Evolutionary conservation across 2,329 filamentous ascomycete species (phyloP).

Genomic region (Decorospora gaudefroyi): DNA sequence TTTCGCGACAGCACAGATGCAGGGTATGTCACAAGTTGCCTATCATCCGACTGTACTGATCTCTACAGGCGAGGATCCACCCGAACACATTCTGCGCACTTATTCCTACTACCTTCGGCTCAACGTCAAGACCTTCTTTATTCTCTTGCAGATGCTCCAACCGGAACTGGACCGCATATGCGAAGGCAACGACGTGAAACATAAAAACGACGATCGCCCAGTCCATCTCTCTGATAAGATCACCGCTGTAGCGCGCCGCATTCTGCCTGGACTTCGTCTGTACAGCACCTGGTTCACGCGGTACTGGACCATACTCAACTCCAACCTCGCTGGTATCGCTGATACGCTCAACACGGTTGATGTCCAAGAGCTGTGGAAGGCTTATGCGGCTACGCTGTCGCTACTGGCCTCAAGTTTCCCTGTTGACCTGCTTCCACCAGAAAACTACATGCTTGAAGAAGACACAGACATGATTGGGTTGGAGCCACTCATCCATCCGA

Average conservation of each 20-base stretch:
- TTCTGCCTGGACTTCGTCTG: constrained; percentile 66
- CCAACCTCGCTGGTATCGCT: constrained; percentile 58
- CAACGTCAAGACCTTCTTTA: constrained; percentile 76
- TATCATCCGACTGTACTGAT: constrained; percentile 15
- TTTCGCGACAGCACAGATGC: constrained; percentile 65
- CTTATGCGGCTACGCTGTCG: constrained; percentile 66
- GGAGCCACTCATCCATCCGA: constrained; percentile 59
- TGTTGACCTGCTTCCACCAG: constrained; percentile 58
- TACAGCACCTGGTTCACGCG: constrained; percentile 70
- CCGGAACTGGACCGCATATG: constrained; percentile 68
- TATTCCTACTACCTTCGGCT: constrained; percentile 71
- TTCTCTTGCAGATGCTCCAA: constrained; percentile 70
- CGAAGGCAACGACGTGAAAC: constrained; percentile 52
- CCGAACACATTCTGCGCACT: constrained; percentile 46
- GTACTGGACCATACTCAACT: constrained; percentile 59
- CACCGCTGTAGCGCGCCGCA: constrained; percentile 62
- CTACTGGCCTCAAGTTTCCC: constrained; percentile 64
- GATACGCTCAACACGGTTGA: constrained; percentile 61
- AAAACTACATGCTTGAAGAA: constrained; percentile 69
- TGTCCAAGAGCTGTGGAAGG: constrained; percentile 66
- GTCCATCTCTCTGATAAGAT: constrained; percentile 56
- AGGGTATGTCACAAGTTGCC: constrained; percentile 52
- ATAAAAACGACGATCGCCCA: constrained; percentile 41
- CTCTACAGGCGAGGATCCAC: constrained; percentile 28
- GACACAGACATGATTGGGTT: constrained; percentile 70